Percentiles rank a stretch among this genome's conserved stretches.
Conservation (phyloP, 1,139 yeast genomes). For the Magnusiomyces magnusii region DNA sequence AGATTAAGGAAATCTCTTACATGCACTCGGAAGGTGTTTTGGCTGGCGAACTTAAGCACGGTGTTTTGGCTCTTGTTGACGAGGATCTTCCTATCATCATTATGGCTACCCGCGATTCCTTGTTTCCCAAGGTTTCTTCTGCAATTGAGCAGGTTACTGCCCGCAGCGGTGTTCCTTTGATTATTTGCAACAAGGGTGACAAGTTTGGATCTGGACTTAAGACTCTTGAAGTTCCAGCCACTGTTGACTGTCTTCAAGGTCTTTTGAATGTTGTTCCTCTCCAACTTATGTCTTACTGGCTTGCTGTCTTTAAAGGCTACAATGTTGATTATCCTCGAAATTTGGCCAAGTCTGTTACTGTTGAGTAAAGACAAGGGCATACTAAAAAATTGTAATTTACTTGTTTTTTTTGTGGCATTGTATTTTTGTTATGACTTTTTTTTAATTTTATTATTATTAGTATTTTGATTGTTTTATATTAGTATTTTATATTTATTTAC, state of each 20-base stretch:
- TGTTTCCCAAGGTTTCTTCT: slow-evolving; percentile 93
- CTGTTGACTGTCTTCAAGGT: slow-evolving; percentile 98
- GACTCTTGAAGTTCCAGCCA: slow-evolving; percentile 81
- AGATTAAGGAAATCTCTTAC: slow-evolving; percentile 96
- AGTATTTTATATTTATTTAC: not conserved
- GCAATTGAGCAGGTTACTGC: slow-evolving; percentile 97
- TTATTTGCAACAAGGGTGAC: slow-evolving; percentile 81
- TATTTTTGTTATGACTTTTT: not conserved
- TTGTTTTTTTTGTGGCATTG: not conserved
- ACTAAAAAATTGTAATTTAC: not conserved
- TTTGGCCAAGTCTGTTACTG: slow-evolving; percentile 97
- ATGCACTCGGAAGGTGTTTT: slow-evolving; percentile 99
- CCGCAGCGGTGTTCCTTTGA: slow-evolving; percentile 94
- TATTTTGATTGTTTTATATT: not conserved
- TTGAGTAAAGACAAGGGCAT: slow-evolving; percentile 47
- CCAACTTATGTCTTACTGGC: slow-evolving; percentile 96
- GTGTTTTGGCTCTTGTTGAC: slow-evolving; percentile 95
- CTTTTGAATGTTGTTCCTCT: slow-evolving; percentile 88
- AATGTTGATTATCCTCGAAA: slow-evolving; percentile 99
- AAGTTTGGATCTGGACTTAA: slow-evolving; percentile 33
- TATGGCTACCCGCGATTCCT: slow-evolving; percentile 94
- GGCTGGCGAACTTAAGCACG: slow-evolving; percentile 98
- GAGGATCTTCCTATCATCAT: slow-evolving; percentile 90
- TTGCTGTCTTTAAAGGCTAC: slow-evolving; percentile 90
- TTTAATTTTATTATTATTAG: not conserved